phyloP scores from a whole-genome alignment of 176 grass and related monocot genomes.

The Zea luxurians region DNA sequence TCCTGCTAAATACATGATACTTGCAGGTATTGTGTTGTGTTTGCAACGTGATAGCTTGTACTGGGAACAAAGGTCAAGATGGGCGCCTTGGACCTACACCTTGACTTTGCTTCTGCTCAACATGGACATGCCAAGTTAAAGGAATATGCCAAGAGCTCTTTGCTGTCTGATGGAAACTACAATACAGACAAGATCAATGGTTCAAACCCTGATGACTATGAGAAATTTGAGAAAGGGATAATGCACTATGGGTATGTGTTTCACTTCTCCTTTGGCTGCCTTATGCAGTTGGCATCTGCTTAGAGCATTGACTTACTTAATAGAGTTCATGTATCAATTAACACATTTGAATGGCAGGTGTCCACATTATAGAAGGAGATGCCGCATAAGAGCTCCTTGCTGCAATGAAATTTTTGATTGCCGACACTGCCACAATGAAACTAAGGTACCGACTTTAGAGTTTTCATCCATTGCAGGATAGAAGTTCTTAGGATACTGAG shows the following conservation, averaged over 20 bases:
- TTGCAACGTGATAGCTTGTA: slow-evolving; percentile 38
- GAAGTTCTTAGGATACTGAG: not conserved
- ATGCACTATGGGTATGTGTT: slow-evolving; percentile 88
- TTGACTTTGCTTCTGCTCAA: slow-evolving; percentile 34
- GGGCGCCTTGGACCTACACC: slow-evolving; percentile 35
- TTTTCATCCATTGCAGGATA: not conserved
- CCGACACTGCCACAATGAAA: slow-evolving; percentile 90
- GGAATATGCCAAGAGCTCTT: slow-evolving; percentile 9
- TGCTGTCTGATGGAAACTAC: slow-evolving; percentile 25
- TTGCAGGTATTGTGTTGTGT: slow-evolving; percentile 84
- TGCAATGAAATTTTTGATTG: slow-evolving; percentile 87
- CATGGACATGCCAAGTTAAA: slow-evolving; percentile 43
- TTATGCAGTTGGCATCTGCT: slow-evolving; percentile 1
- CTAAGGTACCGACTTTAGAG: slow-evolving; percentile 54
- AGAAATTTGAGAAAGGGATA: slow-evolving; percentile 54
- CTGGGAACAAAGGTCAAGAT: slow-evolving; percentile 38
- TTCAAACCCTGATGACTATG: slow-evolving; percentile 29
- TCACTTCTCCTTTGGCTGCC: not conserved
- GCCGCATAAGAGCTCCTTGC: slow-evolving; percentile 70
- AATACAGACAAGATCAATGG: slow-evolving; percentile 25
- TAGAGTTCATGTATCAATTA: not conserved
- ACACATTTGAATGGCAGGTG: slow-evolving; percentile 57
- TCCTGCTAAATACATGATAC: slow-evolving; percentile 63
- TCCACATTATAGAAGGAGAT: slow-evolving; percentile 80
- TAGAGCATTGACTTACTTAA: not conserved